These are phyloP conservation scores for Aspergillus bridgeri DNA, from an alignment of 495 filamentous ascomycete genomes.

Conservation along the genomic window DNA sequence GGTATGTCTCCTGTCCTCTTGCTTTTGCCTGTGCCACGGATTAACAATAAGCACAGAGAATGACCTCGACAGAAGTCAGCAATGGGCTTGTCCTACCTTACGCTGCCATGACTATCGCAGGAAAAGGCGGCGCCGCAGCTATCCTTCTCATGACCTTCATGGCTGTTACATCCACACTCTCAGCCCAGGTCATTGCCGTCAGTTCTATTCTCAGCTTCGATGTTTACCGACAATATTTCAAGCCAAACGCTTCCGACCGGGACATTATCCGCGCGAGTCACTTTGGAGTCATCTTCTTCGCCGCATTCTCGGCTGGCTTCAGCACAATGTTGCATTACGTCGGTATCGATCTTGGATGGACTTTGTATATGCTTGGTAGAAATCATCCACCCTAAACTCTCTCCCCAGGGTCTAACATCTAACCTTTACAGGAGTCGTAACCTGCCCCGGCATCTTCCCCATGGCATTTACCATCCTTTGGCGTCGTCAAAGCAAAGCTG, in stretches of 20 bases:
- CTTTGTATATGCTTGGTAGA: slow-evolving; percentile 39
- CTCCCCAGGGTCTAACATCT: background rate
- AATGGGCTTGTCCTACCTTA: slow-evolving; percentile 42
- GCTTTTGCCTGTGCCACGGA: too few species aligned
- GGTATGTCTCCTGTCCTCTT: too few species aligned
- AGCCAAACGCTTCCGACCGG: slow-evolving; percentile 33
- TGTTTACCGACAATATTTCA: slow-evolving; percentile 46
- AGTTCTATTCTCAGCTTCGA: slow-evolving; percentile 42
- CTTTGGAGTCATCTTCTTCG: slow-evolving; percentile 45
- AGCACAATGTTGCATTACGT: slow-evolving; percentile 39
- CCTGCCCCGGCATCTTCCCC: slow-evolving; percentile 47
- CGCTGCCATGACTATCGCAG: slow-evolving; percentile 39
- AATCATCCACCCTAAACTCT: background rate
- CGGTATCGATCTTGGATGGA: slow-evolving; percentile 34
- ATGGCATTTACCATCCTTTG: slow-evolving; percentile 50
- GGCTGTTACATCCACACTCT: slow-evolving; percentile 43
- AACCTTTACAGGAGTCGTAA: slow-evolving; percentile 28
- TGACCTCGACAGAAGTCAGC: slow-evolving; percentile 37
- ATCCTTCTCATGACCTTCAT: slow-evolving; percentile 45
- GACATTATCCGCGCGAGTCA: slow-evolving; percentile 39
- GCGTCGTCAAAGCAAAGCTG: slow-evolving; percentile 41
- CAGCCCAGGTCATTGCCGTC: slow-evolving; percentile 42
- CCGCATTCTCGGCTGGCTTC: slow-evolving; percentile 35
- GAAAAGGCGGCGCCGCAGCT: slow-evolving; percentile 40
- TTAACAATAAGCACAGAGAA: slow-evolving; percentile 15